A percentile compares a stretch with the other conserved stretches of the same genome.
phyloP scores from a whole-genome alignment of 2,329 filamentous ascomycete species.

The Trichoderma atroviride region DNA sequence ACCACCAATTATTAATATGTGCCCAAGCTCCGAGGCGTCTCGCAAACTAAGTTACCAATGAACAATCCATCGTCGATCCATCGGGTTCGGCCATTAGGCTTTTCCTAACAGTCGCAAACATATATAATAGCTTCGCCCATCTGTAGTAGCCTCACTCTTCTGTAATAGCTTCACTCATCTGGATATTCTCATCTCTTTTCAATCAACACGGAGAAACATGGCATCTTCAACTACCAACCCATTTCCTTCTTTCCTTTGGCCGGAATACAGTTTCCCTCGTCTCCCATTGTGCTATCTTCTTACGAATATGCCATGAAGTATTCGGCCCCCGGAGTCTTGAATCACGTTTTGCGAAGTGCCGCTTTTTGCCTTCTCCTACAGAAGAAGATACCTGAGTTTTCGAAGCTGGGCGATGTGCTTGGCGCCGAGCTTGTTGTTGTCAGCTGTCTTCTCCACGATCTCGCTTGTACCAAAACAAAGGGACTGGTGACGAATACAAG shows the following conservation, averaged over 20 bases:
- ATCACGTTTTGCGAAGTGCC: not conserved
- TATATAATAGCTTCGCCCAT: not conserved
- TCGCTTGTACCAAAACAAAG: not conserved
- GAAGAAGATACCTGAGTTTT: conserved; percentile 5
- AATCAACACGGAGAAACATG: not conserved
- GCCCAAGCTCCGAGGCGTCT: not conserved
- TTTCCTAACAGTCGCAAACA: not conserved
- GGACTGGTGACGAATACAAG: not conserved
- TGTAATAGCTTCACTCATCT: not conserved
- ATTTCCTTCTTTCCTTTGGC: not conserved
- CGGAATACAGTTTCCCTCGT: not conserved
- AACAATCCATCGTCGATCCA: not conserved
- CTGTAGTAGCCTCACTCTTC: not conserved
- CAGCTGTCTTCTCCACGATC: conserved; percentile 3
- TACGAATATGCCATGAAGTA: not conserved
- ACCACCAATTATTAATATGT: not conserved
- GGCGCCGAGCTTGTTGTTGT: not conserved
- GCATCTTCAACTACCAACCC: not conserved
- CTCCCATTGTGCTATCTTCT: conserved; percentile 1
- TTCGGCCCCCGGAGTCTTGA: not conserved
- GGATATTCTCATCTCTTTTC: not conserved
- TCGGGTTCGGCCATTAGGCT: not conserved
- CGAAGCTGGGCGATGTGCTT: not conserved
- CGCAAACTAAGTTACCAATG: not conserved
- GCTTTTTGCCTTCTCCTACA: conserved; percentile 8